Base-by-base conservation (phyloP, 257 asterid genomes). In the Salvia splendens region DNA sequence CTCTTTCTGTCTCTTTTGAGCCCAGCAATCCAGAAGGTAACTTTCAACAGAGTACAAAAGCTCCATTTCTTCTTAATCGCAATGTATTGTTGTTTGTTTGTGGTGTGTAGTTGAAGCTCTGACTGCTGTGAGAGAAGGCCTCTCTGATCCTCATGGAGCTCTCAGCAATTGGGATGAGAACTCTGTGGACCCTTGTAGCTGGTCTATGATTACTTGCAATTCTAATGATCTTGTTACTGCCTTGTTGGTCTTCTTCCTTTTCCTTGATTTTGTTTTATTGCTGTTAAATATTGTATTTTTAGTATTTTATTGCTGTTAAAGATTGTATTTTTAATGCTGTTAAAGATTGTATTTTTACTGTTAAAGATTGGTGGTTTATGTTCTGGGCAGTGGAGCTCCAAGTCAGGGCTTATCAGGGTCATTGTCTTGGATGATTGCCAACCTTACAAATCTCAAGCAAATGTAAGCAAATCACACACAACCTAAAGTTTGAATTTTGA, bases 191-290 rank as follows among this genome's bases (percentile, higher is more conserved):
- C 97, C 98, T 35, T 92, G 98, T 73, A 82, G 96, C 73, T 92
- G 98, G 98, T 81, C 91, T 61, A 89, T 87, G 97, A 87, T 92
- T 47, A 92, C 97, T 81, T 92, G 98, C 79, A 86, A 89, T 70
- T 35, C 85, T 75, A 88, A 86, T 72, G 80, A 86, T 75, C 89
- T 87, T 78, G 98, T 92, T 33, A 80, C 91, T 71, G 86, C 84
- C 64, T 60, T 92, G 96, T 87, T 70, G 75, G 89, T 67, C 7
- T 64, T 12, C 36, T 30, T 52, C 4, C 41, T 49, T 62, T 2
- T 24, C 7, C 17, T 42, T 5, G 12, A 7, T 2, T 58, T 7
- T 6, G 5, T n/a, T 32, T 43, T 52, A 0, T 42, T 71, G 2
- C 36, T 20, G 2, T 15, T n/a, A 24, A 36, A 60, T 15, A 48